phyloP scores from a whole-genome alignment of 2,329 filamentous ascomycete species.

The Colletotrichum phormii region DNA sequence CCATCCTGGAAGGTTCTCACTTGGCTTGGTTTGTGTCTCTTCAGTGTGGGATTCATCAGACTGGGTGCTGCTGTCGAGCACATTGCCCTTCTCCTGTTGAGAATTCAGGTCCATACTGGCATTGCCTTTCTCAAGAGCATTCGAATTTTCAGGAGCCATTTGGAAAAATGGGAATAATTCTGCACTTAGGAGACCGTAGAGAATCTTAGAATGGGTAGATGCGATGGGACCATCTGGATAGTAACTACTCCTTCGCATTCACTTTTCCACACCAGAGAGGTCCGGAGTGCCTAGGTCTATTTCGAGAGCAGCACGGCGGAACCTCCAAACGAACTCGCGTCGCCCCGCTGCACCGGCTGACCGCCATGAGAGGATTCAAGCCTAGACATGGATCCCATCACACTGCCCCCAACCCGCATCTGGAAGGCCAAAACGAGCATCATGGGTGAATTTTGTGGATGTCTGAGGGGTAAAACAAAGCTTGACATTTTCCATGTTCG shows the following conservation, averaged over 20 bases:
- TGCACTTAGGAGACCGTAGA: not conserved
- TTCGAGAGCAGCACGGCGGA: not conserved
- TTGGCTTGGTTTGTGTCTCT: fast-evolving
- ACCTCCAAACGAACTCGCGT: not conserved
- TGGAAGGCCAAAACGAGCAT: conserved; percentile 4
- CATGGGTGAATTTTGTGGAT: not conserved
- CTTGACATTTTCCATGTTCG: not conserved
- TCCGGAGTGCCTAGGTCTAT: not conserved
- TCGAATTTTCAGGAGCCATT: not conserved
- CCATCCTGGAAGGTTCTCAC: not conserved
- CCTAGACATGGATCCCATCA: conserved; percentile 18
- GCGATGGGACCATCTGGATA: not conserved
- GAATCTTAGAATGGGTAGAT: not conserved
- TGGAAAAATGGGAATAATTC: not conserved
- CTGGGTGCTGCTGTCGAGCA: not conserved
- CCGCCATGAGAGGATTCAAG: conserved; percentile 6
- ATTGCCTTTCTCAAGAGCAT: not conserved
- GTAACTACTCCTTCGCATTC: too few relatives aligned
- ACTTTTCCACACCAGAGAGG: not conserved
- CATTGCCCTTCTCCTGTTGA: not conserved
- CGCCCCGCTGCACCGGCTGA: conserved; percentile 16
- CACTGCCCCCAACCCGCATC: conserved; percentile 11
- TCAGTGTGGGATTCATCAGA: not conserved
- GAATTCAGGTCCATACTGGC: not conserved
- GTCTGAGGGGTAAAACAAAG: not conserved